phyloP scores from a whole-genome alignment of 257 asterid genomes.

The Gentiana dahurica region DNA sequence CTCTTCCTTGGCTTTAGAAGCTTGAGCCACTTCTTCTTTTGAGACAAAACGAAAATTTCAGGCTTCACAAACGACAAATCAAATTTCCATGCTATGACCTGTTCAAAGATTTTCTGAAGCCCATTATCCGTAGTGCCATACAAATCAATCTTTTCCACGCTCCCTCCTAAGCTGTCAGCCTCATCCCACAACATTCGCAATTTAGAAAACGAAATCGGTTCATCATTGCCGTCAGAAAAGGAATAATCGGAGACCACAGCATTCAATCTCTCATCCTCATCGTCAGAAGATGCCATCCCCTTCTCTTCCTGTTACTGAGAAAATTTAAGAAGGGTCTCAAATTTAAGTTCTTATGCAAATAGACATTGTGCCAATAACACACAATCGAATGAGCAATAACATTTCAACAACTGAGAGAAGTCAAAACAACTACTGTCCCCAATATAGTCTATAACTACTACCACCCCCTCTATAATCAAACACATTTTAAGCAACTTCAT shows the following conservation, averaged over 20 bases:
- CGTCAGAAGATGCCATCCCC: constrained; percentile 67
- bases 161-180: constrained; percentile 18
- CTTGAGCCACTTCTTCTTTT: constrained; percentile 61
- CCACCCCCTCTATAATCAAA: too few relatives aligned
- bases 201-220: constrained; percentile 42
- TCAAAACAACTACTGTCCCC: too few relatives aligned
- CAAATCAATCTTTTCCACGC: constrained; percentile 30
- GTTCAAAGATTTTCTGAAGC: constrained; percentile 46
- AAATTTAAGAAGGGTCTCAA: too few relatives aligned
- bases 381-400: not conserved
- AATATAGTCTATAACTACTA: too few relatives aligned
- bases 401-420: not conserved
- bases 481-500: too few relatives aligned
- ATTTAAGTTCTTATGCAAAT: not conserved
- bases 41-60: constrained; percentile 51
- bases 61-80: constrained; percentile 43
- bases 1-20: constrained; percentile 68
- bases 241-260: constrained; percentile 42
- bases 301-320: not conserved
- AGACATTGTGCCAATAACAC: too few relatives aligned
- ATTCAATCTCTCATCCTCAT: constrained; percentile 42
- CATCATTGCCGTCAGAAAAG: constrained; percentile 30
- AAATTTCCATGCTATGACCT: constrained; percentile 71
- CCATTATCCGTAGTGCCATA: constrained; percentile 59
- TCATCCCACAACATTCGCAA: constrained; percentile 47